Evolutionary conservation across 306 rosid genomes (phyloP), one percentile per base, ranked within the genome.

Genomic region (Vigna angularis): DNA sequence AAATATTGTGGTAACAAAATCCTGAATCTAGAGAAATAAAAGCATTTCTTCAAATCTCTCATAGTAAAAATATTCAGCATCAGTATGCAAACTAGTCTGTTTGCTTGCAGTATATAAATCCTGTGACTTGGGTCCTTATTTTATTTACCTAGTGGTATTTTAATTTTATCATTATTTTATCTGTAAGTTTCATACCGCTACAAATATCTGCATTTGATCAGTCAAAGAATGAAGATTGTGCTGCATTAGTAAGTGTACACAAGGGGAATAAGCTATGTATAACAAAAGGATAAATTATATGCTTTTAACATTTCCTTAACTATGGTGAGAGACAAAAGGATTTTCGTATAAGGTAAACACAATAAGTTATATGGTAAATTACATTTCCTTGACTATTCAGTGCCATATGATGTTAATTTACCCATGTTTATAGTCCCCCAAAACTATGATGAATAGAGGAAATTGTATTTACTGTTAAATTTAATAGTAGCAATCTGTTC

Each of bases 111-210:
- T 34, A 67, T 65, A 74, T 22, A 52, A 34, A 7, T 30, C n/a
- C 38, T 22, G 18, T 66, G 42, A 65, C 74, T 26, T 38, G 30
- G 9, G 64, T 22, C 40, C 44, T 57, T 16, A 56, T 24, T 73
- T 72, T 56, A 8, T 73, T 73, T 40, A 58, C 24, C 3, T 66
- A 9, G 38, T 81, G 80, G 64, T 57, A 15, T 56, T 66, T 67
- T 6, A 17, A 32, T 57, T 57, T 67, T 9, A n/a, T 2, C 65
- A 56, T 66, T 55, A 45, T 53, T 73, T 74, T 66, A 16, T 45
- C 44, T 28, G 18, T 49, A 45, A 75, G 49, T 17, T 75, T 55
- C 45, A 53, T 55, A 70, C 62, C 56, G 32, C 58, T 66, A 72
- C 38, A 24, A 71, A 62, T 38, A 79, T 17, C 28, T 20, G 38